Percentiles rank a stretch among this genome's conserved stretches.
These are phyloP conservation scores for Pinus albicaulis DNA, from an alignment of 75 land plant genomes.

Conservation along the genomic window DNA sequence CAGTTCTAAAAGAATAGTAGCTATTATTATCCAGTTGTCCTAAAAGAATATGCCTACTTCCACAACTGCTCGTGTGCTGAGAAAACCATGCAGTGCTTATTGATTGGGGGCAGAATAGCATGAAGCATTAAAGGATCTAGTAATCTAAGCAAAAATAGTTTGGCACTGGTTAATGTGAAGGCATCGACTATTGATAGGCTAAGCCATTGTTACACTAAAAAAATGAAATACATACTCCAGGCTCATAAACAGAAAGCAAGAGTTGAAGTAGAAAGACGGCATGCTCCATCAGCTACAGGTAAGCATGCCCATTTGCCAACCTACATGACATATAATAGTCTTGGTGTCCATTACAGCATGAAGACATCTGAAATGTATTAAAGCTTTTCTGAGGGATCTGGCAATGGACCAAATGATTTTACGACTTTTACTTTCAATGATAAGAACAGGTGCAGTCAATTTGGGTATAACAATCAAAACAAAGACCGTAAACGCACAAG, in stretches of 20 bases:
- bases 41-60: background rate
- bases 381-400: background rate
- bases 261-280: background rate
- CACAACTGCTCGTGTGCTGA: background rate
- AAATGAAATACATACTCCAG: background rate
- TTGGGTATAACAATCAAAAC: conserved; percentile 10
- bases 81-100: background rate
- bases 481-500: conserved; percentile 1
- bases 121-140: background rate
- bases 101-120: background rate
- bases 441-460: background rate
- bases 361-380: background rate
- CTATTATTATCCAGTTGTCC: background rate
- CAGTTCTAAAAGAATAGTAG: background rate
- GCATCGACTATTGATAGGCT: background rate
- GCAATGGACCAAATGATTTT: conserved; percentile 1
- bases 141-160: background rate
- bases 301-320: background rate
- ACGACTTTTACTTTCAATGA: conserved; percentile 3
- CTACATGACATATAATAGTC: background rate
- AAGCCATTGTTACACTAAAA: background rate
- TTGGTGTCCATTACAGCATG: background rate
- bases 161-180: background rate
- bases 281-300: background rate
- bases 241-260: background rate